Evolutionary conservation across 768 basidiomycete species (phyloP), one percentile per base, ranked within the genome.

Genomic region (Podaxis pistillaris): DNA sequence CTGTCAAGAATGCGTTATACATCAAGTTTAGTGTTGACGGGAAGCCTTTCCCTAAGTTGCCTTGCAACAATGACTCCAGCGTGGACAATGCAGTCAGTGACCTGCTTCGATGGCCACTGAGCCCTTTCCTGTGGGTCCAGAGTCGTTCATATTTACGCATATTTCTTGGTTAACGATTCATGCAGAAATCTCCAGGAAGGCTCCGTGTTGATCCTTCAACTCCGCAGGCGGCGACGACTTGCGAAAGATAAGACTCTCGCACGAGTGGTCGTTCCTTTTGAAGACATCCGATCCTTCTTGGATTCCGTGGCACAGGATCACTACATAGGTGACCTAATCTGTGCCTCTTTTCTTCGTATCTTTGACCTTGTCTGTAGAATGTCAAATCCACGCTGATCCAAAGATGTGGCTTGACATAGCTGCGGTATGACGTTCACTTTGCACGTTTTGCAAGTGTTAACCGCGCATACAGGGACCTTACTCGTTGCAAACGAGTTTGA

Each of bases 401-500:
- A 44, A 44, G 15, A 63, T 68, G n/a, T 36, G 65, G 9, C 33
- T 66, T 11, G 60, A 66, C 40, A n/a, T 68, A 9, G 56, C 63
- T 13, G 58, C 57, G 8, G 67, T 68, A 19, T 33, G 65, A 36
- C 33, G n/a, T 13, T 41, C 40, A 15, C 15, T 28, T 44, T 2
- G 13, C 22, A n/a, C 5, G 33, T 37, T 36, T 51, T 19, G 9
- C 5, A 19, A 8, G 19, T 15, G 28, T 53, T 56, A 33, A 58
- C 12, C 13, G 3, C 15, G 38, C 1, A 0, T 24, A 17, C 41
- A 64, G 67, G 53, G 37, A 26, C 58, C 41, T 6, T 44, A 62
- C 8, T 26, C 60, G 15, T 46, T 66, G 6, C 63, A 64, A 58
- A 46, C 54, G 7, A 63, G 53, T 7, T 40, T 67, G 17, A 38